Conservation (phyloP, 2,329 filamentous ascomycete genomes). For the Pyrenophora graminea region DNA sequence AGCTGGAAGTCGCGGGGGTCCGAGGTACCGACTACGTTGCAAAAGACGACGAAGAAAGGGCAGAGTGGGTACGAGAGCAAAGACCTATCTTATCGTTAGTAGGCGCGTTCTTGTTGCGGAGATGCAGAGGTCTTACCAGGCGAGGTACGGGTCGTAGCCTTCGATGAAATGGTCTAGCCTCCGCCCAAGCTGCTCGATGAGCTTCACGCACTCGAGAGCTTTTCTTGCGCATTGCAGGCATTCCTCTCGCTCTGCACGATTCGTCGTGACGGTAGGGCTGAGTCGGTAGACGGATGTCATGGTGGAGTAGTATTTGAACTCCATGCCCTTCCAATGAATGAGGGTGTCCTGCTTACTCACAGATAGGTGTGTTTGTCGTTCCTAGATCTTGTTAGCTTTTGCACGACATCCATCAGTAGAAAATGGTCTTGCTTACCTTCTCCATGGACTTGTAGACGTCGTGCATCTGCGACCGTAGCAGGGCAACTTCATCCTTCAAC, state of each 20-base stretch:
- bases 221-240: constrained; percentile 39
- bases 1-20: constrained; percentile 37
- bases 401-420: background rate
- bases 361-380: constrained; percentile 22
- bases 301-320: constrained; percentile 42
- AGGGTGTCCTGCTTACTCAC: constrained; percentile 28
- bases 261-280: constrained; percentile 35
- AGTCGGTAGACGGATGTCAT: constrained; percentile 39
- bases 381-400: constrained; percentile 16
- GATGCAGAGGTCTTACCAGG: constrained; percentile 24
- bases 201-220: constrained; percentile 35
- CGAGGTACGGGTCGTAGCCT: constrained; percentile 36
- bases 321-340: constrained; percentile 39
- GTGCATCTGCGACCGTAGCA: constrained; percentile 28
- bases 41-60: constrained; percentile 45
- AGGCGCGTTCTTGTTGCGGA: background rate
- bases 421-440: constrained; percentile 16
- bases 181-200: constrained; percentile 30
- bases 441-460: constrained; percentile 29
- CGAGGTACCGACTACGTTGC: constrained; percentile 44
- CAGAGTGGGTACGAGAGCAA: constrained; percentile 42
- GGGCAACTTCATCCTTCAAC: constrained; percentile 28
- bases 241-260: constrained; percentile 35
- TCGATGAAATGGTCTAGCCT: constrained; percentile 35
- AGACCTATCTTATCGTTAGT: constrained; percentile 29